Percentiles rank a stretch among this genome's conserved stretches.
Conservation (phyloP, 306 rosid genomes). For the Elaeagnus macrophylla region DNA sequence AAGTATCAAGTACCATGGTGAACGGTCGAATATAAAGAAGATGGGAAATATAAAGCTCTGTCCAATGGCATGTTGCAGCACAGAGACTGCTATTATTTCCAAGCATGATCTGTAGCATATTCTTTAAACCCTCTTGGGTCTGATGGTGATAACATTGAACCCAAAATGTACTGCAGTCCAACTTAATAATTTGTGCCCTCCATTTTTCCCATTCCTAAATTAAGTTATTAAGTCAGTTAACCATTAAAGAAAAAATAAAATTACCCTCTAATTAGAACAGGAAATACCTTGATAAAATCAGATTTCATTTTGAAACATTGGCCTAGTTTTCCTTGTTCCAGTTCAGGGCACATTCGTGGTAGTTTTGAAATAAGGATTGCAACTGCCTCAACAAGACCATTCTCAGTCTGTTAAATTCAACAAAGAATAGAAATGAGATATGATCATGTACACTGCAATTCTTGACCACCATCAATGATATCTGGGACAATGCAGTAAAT, state of each 20-base stretch:
- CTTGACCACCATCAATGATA: constrained; percentile 12
- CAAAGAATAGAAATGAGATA: constrained; percentile 19
- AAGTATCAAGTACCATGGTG: constrained; percentile 54
- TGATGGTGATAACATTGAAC: constrained; percentile 59
- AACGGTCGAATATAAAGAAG: constrained; percentile 75
- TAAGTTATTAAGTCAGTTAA: constrained; percentile 17
- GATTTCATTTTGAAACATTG: constrained; percentile 76
- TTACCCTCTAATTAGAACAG: not conserved
- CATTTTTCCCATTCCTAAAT: constrained; percentile 91
- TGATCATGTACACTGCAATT: constrained; percentile 9
- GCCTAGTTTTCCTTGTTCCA: constrained; percentile 55
- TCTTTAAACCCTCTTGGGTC: constrained; percentile 73
- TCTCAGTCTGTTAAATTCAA: constrained; percentile 54
- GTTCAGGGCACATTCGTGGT: constrained; percentile 70
- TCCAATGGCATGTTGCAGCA: constrained; percentile 66
- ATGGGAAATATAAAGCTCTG: constrained; percentile 72
- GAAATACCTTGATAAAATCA: constrained; percentile 69
- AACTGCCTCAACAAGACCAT: constrained; percentile 89
- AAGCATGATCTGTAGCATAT: constrained; percentile 75
- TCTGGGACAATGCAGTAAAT: constrained; percentile 4
- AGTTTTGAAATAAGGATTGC: constrained; percentile 77
- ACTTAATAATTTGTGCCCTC: constrained; percentile 73
- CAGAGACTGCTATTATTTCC: constrained; percentile 61
- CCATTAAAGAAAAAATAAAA: constrained; percentile 8
- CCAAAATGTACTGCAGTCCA: constrained; percentile 80